Evolutionary conservation across 106 monocot genomes (phyloP), one percentile per base, ranked within the genome.

Genomic region (Dendrobium huoshanense): DNA sequence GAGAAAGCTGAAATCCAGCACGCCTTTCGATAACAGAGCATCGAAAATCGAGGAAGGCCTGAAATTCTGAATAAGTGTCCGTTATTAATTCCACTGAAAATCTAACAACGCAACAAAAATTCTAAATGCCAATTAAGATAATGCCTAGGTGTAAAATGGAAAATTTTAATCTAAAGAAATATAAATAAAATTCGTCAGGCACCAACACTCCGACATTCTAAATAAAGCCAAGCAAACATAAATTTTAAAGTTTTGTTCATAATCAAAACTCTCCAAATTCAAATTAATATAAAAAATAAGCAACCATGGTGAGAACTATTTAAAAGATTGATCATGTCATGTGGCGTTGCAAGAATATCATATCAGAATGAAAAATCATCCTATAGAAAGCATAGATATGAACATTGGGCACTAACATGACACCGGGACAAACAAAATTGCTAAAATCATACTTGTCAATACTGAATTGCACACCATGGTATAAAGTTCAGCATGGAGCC

Each of bases 21-120:
- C 98, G 94, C 47, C 98, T 94, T 88, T 95, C 95, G 72, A 98
- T 87, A 70, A 98, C 87, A 49, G 89, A 92, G 59, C 90, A 88
- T 86, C 98, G 89, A 82, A 98, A 98, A 68, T 98, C 92, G 73
- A 98, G 86, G 78, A 98, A 98, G 10, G 94, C 92, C 98, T 98
- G 86, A 49, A 87, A 80, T 13, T 73, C 33, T 33, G 73, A 29
- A 42, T 4, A 81, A 64, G 76, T 25, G 16, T 70, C n/a, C 16
- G 33, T 16, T 3, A 70, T 31, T 70, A 15, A 61, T 70, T 33
- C 16, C 16, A 24, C 15, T 70, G 61, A 3, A 37, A 70, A 70
- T 37, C 3, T 29, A 24, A 70, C 70, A 70, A 33, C 3, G 5
- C 70, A 70, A 33, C 13, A 24, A 5, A 56, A 61, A 61, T 22